Percentiles rank a stretch among this genome's conserved stretches.
These are phyloP conservation scores for Trametes elegans DNA, from an alignment of 768 basidiomycete genomes.

Conservation along the genomic window DNA sequence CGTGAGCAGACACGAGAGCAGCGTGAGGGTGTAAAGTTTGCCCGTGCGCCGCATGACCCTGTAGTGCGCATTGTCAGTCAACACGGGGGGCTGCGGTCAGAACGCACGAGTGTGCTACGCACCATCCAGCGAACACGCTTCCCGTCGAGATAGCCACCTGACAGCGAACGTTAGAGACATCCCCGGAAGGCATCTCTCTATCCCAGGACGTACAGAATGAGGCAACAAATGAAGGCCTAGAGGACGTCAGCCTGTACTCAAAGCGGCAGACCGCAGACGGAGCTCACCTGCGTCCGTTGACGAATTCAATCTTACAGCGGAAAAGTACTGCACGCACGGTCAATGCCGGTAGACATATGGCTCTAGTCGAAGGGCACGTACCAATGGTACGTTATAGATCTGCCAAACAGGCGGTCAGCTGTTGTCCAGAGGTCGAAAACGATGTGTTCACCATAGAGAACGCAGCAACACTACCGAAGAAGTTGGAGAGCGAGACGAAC, in stretches of 20 bases:
- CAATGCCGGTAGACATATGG: constrained; percentile 1
- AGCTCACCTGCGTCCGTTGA: constrained; percentile 69
- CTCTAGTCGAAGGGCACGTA: constrained; percentile 32
- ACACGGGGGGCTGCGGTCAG: constrained; percentile 4
- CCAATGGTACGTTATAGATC: constrained; percentile 88
- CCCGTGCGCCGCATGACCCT: constrained; percentile 89
- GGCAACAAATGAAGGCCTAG: constrained; percentile 86
- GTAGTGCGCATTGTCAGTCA: constrained; percentile 16
- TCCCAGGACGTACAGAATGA: constrained; percentile 64
- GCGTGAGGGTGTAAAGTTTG: constrained; percentile 74
- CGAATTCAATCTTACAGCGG: constrained; percentile 68
- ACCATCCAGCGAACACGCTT: constrained; percentile 88
- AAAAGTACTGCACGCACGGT: constrained; percentile 60
- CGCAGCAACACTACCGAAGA: constrained; percentile 72
- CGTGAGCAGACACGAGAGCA: constrained; percentile 59
- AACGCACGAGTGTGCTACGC: constrained; percentile 13
- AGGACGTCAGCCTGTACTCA: background rate
- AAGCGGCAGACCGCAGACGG: background rate
- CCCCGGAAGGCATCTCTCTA: background rate
- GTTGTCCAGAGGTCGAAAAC: constrained; percentile 6
- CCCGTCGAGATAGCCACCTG: constrained; percentile 81
- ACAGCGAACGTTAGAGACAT: constrained; percentile 1
- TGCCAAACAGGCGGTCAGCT: constrained; percentile 22
- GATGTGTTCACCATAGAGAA: constrained; percentile 73
- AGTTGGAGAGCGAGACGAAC: constrained; percentile 76